These are phyloP conservation scores for Cucumis hystrix DNA, from an alignment of 306 rosid species.

Conservation along the genomic window DNA sequence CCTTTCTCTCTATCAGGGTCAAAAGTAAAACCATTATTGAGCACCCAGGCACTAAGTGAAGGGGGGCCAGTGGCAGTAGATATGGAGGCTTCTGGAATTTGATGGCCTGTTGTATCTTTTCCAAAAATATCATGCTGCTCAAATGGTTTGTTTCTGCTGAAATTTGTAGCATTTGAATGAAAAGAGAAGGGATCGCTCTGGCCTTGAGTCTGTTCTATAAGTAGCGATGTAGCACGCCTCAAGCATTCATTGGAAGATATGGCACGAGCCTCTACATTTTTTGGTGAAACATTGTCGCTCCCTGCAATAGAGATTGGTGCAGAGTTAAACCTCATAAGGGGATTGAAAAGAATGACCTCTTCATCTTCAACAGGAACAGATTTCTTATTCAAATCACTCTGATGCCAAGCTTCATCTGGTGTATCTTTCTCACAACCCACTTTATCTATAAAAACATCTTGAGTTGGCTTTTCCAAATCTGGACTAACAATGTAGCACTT, in stretches of 20 bases:
- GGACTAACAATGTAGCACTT: constrained; percentile 13
- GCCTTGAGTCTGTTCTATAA: constrained; percentile 54
- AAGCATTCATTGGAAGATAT: constrained; percentile 57
- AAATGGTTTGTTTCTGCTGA: constrained; percentile 19
- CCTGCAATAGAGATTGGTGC: constrained; percentile 39
- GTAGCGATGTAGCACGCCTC: constrained; percentile 80
- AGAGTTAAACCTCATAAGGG: constrained; percentile 68
- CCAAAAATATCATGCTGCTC: constrained; percentile 30
- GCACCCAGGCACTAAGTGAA: constrained; percentile 89
- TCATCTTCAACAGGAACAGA: constrained; percentile 49
- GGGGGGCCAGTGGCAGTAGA: constrained; percentile 81
- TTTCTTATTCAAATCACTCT: constrained; percentile 17
- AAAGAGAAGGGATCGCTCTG: constrained; percentile 34
- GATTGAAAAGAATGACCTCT: constrained; percentile 90
- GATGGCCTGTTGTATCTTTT: constrained; percentile 28
- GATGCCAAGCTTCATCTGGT: constrained; percentile 10
- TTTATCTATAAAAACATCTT: constrained; percentile 4
- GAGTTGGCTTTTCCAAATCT: constrained; percentile 8
- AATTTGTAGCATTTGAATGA: constrained; percentile 26
- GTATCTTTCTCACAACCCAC: constrained; percentile 16
- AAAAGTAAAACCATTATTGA: constrained; percentile 23
- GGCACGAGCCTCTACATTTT: constrained; percentile 24
- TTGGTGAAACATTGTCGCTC: constrained; percentile 25
- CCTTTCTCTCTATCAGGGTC: constrained; percentile 31
- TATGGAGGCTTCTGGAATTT: constrained; percentile 29